Base-by-base conservation (phyloP, 139 green algal species). In the Mesotaenium endlicherianum region DNA sequence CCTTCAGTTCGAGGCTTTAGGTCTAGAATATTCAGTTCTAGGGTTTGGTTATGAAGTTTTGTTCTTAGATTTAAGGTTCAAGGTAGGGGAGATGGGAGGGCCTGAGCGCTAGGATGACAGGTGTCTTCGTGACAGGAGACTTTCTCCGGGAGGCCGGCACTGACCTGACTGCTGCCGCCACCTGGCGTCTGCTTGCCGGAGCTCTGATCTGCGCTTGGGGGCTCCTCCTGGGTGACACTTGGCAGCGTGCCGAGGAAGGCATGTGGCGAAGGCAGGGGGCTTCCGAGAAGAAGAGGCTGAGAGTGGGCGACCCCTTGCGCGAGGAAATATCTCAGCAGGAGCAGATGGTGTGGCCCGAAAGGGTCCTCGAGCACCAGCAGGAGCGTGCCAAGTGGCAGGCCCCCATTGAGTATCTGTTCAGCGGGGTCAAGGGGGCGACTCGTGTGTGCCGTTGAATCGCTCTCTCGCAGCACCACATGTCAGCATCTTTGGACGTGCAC, bases 341-440 rank as follows among this genome's bases (percentile, higher is more conserved):
- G 17, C 38, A 71, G 40, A 6, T 81, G 74, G 43, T 81, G 74
- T 31, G 39, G 74, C 38, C 31, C 39, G 30, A 71, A 81, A 2
- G 74, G 31, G 74, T 81, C 74, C 57, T 81, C 74, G 31, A 81
- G 57, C 41, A 81, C 40, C 4, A 81, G 30, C 53, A 81, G 41
- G 4, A 81, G 31, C 4, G 40, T 40, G 38, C 74, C 74, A 42
- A 72, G 20, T 8, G 74, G 74, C 74, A 81, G 43, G 57, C 74
- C 74, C 17, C 74, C 74, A 36, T 38, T 17, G 31, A 81, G 36
- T 17, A 81, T 72, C 60, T 72, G 60, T 72, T 64, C 26, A n/a
- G 60, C 11, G 43, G 43, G 43, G 60, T 72, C 60, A 72, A 72
- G 11, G 60, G 8, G 20, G 20, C 53, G 53, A 64, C 53, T 64